These are phyloP conservation scores for Pythium angustatum DNA, from an alignment of 352 stramenopile genomes.

Conservation along the genomic window DNA sequence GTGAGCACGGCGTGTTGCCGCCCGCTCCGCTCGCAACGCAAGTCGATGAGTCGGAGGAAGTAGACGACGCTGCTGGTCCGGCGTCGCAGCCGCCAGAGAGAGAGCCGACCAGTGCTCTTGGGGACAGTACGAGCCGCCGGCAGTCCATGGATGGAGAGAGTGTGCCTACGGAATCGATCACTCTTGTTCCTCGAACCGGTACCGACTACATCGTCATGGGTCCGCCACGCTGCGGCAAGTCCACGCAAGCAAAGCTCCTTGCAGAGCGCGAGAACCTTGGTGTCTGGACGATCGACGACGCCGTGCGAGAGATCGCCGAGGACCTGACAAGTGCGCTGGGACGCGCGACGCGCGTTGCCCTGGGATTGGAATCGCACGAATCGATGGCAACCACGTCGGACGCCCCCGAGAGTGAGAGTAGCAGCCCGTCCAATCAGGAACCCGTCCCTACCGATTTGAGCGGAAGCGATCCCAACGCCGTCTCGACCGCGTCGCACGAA, in stretches of 20 bases:
- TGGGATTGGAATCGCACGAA: slow-evolving; percentile 17
- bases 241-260: slow-evolving; percentile 74
- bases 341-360: slow-evolving; percentile 27
- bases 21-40: background rate
- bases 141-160: background rate
- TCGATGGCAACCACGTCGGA: too few relatives aligned
- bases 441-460: background rate
- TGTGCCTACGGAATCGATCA: background rate
- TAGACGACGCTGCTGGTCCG: background rate
- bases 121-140: too few relatives aligned
- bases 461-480: background rate
- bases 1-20: slow-evolving; percentile 41
- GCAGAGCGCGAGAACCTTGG: slow-evolving; percentile 67
- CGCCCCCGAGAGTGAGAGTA: too few relatives aligned
- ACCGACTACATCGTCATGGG: slow-evolving; percentile 85
- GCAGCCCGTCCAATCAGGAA: background rate
- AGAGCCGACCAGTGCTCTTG: too few relatives aligned
- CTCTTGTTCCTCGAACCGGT: slow-evolving; percentile 41
- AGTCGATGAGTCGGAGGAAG: background rate
- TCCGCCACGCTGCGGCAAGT: slow-evolving; percentile 73
- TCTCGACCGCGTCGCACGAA: background rate
- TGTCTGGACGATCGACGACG: slow-evolving; percentile 76
- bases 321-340: slow-evolving; percentile 44
- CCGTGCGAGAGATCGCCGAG: slow-evolving; percentile 42
- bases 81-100: too few relatives aligned